Conservation (phyloP, 2,329 filamentous ascomycete species). For the Phoma herbarum region DNA sequence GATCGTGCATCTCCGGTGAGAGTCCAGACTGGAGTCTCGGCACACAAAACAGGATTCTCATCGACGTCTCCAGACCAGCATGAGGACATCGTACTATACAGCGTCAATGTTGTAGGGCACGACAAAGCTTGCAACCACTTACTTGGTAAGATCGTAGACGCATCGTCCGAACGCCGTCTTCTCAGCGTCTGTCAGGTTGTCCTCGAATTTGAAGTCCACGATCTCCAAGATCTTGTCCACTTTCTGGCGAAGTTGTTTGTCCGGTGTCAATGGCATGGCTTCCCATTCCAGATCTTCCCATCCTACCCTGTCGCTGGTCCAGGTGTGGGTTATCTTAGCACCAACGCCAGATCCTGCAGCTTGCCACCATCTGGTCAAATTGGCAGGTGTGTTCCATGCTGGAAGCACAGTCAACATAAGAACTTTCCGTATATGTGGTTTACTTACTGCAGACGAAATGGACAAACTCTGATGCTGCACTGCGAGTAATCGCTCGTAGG, state of each 20-base stretch:
- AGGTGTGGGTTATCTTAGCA: not conserved
- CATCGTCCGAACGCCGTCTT: not conserved
- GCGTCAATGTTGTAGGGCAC: not conserved
- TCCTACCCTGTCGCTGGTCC: not conserved
- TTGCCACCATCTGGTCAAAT: slow-evolving; percentile 3
- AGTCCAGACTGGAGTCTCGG: slow-evolving; percentile 10
- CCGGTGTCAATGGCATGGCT: not conserved
- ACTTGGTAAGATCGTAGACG: slow-evolving; percentile 2
- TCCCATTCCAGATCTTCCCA: not conserved
- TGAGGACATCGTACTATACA: slow-evolving; percentile 12
- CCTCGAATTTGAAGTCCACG: not conserved
- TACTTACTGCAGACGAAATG: slow-evolving; percentile 1
- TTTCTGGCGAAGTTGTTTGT: slow-evolving; percentile 2
- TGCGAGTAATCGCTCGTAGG: not conserved
- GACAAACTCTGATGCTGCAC: not conserved
- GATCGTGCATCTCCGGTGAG: not conserved
- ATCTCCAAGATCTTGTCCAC: slow-evolving; percentile 7
- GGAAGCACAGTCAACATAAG: not conserved
- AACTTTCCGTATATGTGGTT: not conserved
- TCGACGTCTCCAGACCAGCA: slow-evolving; percentile 6
- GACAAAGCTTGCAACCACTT: not conserved
- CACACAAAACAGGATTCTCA: not conserved
- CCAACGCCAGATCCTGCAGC: not conserved
- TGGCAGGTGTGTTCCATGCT: slow-evolving; percentile 1
- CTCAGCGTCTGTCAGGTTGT: not conserved